A percentile compares a stretch with the other conserved stretches of the same genome.
phyloP scores from a whole-genome alignment of 345 rosid genomes.

The Conringia planisiliqua region DNA sequence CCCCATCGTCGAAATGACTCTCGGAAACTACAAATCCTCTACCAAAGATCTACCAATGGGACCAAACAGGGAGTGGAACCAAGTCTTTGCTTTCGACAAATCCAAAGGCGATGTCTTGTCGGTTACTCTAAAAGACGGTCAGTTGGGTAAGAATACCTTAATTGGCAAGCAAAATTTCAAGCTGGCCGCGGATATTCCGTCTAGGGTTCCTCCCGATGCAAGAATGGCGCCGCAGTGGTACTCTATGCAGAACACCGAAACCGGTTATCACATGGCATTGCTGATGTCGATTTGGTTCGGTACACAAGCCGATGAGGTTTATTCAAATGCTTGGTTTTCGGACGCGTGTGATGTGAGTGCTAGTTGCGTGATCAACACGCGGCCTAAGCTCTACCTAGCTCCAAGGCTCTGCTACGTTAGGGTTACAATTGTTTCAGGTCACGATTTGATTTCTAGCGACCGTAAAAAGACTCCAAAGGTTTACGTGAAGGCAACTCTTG shows the following conservation, averaged over 20 bases:
- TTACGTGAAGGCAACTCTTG: conserved; percentile 22
- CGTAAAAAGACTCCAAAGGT: not conserved
- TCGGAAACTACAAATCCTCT: conserved; percentile 22
- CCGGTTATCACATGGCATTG: not conserved
- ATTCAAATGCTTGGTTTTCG: conserved; percentile 22
- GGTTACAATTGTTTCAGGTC: conserved; percentile 25
- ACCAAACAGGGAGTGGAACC: conserved; percentile 14
- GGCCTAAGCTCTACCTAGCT: conserved; percentile 26
- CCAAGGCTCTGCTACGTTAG: conserved; percentile 31
- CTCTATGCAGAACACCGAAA: not conserved
- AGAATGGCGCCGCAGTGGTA: conserved; percentile 9
- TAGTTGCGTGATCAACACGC: conserved; percentile 16
- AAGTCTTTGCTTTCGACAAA: conserved; percentile 32
- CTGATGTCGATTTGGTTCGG: conserved; percentile 29
- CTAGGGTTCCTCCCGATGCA: conserved; percentile 24
- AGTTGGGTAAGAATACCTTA: not conserved
- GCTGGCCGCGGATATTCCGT: conserved; percentile 12
- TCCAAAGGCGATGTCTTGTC: conserved; percentile 22
- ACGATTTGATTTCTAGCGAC: conserved; percentile 5
- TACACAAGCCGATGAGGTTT: conserved; percentile 25
- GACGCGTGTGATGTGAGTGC: conserved; percentile 14
- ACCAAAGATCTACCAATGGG: conserved; percentile 6
- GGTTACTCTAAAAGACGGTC: not conserved
- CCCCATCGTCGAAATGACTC: conserved; percentile 25
- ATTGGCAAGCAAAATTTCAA: conserved; percentile 11